Base-by-base conservation (phyloP, 345 rosid genomes). In the Carallia pectinifolia region DNA sequence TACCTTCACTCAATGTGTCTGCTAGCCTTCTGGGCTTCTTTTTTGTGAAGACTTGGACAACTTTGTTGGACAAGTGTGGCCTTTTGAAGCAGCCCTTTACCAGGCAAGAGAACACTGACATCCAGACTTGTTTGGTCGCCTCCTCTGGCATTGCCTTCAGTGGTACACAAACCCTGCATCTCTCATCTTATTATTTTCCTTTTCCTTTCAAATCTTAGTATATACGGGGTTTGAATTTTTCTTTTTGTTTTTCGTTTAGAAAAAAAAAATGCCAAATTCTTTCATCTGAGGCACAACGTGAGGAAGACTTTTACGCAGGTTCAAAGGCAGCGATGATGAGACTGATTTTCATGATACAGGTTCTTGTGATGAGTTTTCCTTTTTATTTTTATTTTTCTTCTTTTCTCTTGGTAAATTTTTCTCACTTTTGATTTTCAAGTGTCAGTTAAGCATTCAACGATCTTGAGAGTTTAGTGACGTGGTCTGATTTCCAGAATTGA, bases 1-100 rank as follows among this genome's bases (percentile, higher is more conserved):
- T 67, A 5, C 76, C 76, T 10, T 73, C 71, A 1, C 76, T 73
- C 47, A 73, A 66, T n/a, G 76, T 73, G 8, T 74, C 77, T 10
- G 77, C 77, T 30, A 72, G 77, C 19, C 77, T 74, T 40, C 34
- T 74, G 52, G 72, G 72, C 5, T 74, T 74, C 77, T 74, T 74
- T 34, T 74, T 62, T 61, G n/a, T 54, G 37, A 74, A 74, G 67
- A 61, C 65, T 7, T 74, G 77, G 77, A 74, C 77, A 0, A 13
- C 38, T 39, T 33, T 74, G 33, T 30, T 74, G 12, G 33, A 16
- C 7, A 67, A 34, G 27, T 53, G 62, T 40, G 34, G 67, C 4
- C 47, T 61, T 8, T 3, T 74, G 33, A 67, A 54, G 18, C 77
- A 37, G 0, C 77, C 77, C n/a, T 74, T 74, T 44, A 74, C 77